Conservation (phyloP, 2,329 filamentous ascomycete species). For the Stachybotrys echinatus region DNA sequence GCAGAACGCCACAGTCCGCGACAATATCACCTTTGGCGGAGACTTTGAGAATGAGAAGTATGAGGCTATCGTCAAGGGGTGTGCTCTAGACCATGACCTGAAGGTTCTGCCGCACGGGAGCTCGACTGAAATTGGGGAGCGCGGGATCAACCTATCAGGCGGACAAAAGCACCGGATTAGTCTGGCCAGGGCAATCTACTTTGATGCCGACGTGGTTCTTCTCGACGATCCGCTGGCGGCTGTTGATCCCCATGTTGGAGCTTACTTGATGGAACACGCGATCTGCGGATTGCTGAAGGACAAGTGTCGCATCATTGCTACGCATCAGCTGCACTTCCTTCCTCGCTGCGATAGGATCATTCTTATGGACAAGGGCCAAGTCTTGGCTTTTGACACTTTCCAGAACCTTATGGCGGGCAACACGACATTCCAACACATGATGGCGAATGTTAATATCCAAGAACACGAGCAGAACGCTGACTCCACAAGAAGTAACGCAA, state of each 20-base stretch:
- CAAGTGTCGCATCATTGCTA: not conserved
- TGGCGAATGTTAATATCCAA: not conserved
- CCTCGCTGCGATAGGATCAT: not conserved
- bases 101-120: constrained; percentile 36
- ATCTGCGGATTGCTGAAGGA: not conserved
- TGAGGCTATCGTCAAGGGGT: constrained; percentile 38
- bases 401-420: not conserved
- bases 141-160: constrained; percentile 37
- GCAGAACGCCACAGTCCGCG: constrained; percentile 35
- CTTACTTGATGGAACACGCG: not conserved
- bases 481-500: not conserved
- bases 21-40: constrained; percentile 41
- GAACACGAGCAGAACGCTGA: not conserved
- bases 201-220: constrained; percentile 35
- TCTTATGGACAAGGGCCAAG: not conserved
- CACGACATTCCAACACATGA: not conserved
- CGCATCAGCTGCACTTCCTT: not conserved
- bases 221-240: constrained; percentile 38
- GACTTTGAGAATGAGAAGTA: constrained; percentile 35
- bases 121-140: constrained; percentile 35
- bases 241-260: constrained; percentile 8
- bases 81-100: constrained; percentile 36
- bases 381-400: not conserved
- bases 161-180: constrained; percentile 41
- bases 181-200: constrained; percentile 40